Base-by-base conservation (phyloP, 2,329 filamentous ascomycete genomes). In the Endocalyx cinctus region DNA sequence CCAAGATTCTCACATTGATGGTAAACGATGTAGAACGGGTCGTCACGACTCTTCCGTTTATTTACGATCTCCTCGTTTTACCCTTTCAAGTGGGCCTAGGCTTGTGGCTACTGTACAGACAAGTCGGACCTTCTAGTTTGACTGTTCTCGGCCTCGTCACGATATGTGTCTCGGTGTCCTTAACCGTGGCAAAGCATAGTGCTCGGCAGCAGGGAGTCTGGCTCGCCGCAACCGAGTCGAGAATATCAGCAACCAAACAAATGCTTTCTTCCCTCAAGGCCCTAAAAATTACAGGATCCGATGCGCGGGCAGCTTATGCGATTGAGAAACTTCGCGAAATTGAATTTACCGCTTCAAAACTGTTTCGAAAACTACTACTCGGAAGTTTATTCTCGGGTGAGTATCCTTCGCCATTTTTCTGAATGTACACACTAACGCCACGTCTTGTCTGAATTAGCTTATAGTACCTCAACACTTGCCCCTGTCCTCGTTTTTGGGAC, bases 191-290 rank as follows among this genome's bases (percentile, higher is more conserved):
- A 10, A 37, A 35, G 19, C 28, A 15, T 6, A 27, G 31, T n/a
- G 39, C 36, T 18, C 16, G 16, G 10, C 35, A 39, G 31, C 41
- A 46, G 22, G 31, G 41, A 11, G n/a, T 33, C 13, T 46, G 41
- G 41, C 26, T 39, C 8, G 36, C 38, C 15, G 41, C 43, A 10
- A 44, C 32, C 6, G 41, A 46, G 14, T 37, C 17, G 22, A 29
- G 38, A 28, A 34, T 44, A 7, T 34, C 34, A 22, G 28, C 32
- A 13, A 46, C 43, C 20, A 46, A 43, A 29, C 28, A 44, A 31
- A 42, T 44, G 36, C 41, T 46, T n/a, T 39, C 39, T 10, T 44
- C 35, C n/a, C 15, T 46, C 10, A 46, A 46, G 30, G 41, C 38
- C 10, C 37, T 46, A 16, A 46, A 46, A 27, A 46, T 44, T 41